Conservation (phyloP, 306 rosid species). For the Luffa aegyptiaca region DNA sequence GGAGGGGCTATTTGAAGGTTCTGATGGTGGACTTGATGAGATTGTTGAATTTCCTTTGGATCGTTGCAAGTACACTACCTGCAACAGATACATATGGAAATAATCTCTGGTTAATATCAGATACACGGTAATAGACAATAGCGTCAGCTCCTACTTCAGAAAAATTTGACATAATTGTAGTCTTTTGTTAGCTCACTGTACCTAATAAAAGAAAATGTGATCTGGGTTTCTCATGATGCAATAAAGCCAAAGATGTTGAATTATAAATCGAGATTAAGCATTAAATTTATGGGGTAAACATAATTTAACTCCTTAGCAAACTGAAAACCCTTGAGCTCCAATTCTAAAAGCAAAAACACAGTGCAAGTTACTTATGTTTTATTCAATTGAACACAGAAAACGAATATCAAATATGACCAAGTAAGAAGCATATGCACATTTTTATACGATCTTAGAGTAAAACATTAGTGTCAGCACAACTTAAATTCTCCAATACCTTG, state of each 20-base stretch:
- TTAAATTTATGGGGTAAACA: neutral
- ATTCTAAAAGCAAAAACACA: neutral
- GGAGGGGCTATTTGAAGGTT: conserved; percentile 40
- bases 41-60: conserved; percentile 51
- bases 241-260: neutral
- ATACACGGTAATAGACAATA: neutral
- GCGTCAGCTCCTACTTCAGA: neutral
- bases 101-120: neutral
- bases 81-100: conserved; percentile 22
- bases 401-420: neutral
- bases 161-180: neutral
- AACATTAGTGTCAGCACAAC: neutral
- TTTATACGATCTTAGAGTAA: neutral
- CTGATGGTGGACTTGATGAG: conserved; percentile 20
- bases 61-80: conserved; percentile 84
- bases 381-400: neutral
- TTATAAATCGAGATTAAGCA: neutral
- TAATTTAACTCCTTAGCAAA: neutral
- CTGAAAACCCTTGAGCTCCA: neutral
- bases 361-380: neutral
- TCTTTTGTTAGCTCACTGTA: neutral
- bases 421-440: neutral
- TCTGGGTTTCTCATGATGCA: neutral
- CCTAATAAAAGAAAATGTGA: neutral
- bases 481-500: neutral